Evolutionary conservation across 2,329 filamentous ascomycete species (phyloP), one percentile per base, ranked within the genome.

Genomic region (Fusarium avenaceum): DNA sequence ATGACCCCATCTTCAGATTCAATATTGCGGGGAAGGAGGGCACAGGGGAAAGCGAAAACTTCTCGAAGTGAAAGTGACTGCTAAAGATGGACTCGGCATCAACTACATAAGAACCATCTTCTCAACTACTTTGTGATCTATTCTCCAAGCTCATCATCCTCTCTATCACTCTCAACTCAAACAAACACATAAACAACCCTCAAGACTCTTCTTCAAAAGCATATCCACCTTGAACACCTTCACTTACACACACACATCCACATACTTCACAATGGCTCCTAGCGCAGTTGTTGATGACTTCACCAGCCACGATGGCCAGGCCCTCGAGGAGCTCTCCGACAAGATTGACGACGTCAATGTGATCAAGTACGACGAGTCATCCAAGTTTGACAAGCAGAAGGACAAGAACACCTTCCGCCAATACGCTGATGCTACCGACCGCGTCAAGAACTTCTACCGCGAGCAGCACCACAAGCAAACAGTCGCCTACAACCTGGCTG

Each of bases 381-480:
- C 91, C 61, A 82, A 90, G 69, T 93, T 94, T 76, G 91, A 94
- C 77, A 80, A 86, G 46, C 82, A 87, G 46, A 95, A 95, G 79
- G 90, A 95, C 84, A 94, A 94, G 83, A 86, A 88, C 22, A 84
- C 90, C 69, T 95, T 95, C 82, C 87, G 94, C 33, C 90, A 96
- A 77, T 97, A 95, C 80, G 89, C 93, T 73, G 89, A 90, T 17
- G 92, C 93, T 42, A 93, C 91, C 81, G 91, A 93, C 80, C 87
- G 92, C 50, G 93, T 97, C 78, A 94, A 94, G 84, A 87, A 86
- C 82, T 96, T 97, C 81, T 97, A 97, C 86, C 85, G 83, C 61
- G 92, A 89, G 76, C 88, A 90, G 75, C 88, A 90, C 78, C 82
- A 83, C 76, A 89, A 89, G 83, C 91, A 94, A 79, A 94, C 91